Conservation (phyloP, 2,329 filamentous ascomycete species). For the Metarhizium anisopliae region DNA sequence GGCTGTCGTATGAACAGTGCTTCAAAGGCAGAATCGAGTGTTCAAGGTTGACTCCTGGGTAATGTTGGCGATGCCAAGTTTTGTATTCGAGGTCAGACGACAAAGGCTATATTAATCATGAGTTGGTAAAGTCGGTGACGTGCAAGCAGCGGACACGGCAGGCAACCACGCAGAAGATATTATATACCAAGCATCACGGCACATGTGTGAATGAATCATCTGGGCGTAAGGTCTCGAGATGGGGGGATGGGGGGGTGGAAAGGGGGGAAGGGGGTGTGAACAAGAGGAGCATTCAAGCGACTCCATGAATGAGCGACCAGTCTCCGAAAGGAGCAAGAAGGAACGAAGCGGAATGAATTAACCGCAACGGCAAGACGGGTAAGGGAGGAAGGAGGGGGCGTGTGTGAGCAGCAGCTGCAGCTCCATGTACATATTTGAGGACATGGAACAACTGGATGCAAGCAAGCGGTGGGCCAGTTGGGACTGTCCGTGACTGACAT, state of each 20-base stretch:
- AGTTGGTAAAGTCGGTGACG: background rate
- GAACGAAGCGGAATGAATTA: conserved; percentile 1
- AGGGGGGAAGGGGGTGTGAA: background rate
- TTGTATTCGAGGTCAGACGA: background rate
- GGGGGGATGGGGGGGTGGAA: background rate
- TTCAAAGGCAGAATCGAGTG: background rate
- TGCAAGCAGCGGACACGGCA: conserved; percentile 2
- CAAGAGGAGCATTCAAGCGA: background rate
- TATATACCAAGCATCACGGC: conserved; percentile 12
- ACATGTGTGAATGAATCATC: conserved; percentile 15
- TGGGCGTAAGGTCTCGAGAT: conserved; percentile 2
- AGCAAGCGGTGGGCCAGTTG: background rate
- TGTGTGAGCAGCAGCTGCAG: background rate
- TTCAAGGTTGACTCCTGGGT: background rate
- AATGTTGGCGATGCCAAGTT: background rate
- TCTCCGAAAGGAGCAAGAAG: conserved; percentile 1
- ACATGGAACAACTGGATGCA: background rate
- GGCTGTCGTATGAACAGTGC: background rate
- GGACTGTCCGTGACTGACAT: background rate
- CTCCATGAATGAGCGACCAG: background rate
- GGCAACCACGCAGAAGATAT: conserved; percentile 9
- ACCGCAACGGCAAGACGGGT: background rate
- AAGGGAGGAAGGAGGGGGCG: background rate
- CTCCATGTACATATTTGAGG: background rate
- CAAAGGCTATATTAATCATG: background rate